Conservation (phyloP, 176 grass and related monocot species). For the Avena eriantha region DNA sequence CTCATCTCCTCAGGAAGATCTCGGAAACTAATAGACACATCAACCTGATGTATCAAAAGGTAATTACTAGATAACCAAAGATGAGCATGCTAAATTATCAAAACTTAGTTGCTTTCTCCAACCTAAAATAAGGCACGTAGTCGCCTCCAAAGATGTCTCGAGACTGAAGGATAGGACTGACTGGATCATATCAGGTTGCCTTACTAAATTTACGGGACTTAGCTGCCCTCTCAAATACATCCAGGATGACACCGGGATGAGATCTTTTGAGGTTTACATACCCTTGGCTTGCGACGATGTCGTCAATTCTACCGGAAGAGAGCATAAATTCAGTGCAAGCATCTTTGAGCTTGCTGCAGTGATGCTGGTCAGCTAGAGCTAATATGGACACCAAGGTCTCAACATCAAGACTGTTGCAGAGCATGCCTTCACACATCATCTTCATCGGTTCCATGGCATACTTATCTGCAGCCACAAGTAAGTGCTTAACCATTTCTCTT, state of each 20-base stretch:
- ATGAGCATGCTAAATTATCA: background rate
- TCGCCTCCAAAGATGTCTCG: background rate
- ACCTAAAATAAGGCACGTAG: background rate
- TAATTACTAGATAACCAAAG: background rate
- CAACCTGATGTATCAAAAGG: background rate
- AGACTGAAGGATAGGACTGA: background rate
- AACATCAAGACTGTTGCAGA: background rate
- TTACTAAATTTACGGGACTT: background rate
- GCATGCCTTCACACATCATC: background rate
- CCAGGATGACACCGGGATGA: background rate
- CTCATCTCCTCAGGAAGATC: too few species aligned
- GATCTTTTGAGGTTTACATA: conserved; percentile 10
- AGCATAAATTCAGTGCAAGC: background rate
- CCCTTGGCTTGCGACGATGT: background rate
- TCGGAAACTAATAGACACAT: background rate
- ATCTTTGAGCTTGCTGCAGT: background rate
- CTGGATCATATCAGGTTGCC: background rate
- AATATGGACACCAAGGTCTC: background rate
- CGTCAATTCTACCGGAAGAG: background rate
- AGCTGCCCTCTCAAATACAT: background rate
- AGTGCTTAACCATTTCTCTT: background rate
- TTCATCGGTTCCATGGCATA: background rate
- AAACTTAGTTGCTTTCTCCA: background rate
- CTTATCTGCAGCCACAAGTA: background rate
- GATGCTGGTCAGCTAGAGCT: conserved; percentile 1